Base-by-base conservation (phyloP, 768 basidiomycete genomes). In the Podaxis mareebaensis region DNA sequence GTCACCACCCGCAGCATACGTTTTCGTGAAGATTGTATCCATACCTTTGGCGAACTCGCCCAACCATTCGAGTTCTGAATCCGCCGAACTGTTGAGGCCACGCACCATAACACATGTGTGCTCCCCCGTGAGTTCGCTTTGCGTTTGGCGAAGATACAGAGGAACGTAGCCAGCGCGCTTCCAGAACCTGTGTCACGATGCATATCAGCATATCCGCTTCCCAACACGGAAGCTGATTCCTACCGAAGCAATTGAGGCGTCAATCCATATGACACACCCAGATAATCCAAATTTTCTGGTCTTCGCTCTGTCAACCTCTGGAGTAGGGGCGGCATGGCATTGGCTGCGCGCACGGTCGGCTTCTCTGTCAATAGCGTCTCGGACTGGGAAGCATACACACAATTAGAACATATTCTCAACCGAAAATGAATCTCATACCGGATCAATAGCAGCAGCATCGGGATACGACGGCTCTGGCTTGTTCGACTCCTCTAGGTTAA, bases 41-140 rank as follows among this genome's bases (percentile, higher is more conserved):
- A 26, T 44, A 91, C 92, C 92, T 77, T 88, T 88, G 17, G 94
- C 85, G 74, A 99, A 98, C 71, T 95, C 95, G 20, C 83, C 80
- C 40, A 99, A 70, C 95, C 96, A 99, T 54, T 87, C 87, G 42
- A 92, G 74, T 64, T 90, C 89, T 33, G 76, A 72, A 46, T 83
- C 85, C 15, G 74, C 75, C 40, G 83, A 88, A 72, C 82, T 91
- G 72, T 86, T 90, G 73, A 99, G 76, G 0, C 92, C 90, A 36
- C 93, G 84, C 0, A 96, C 85, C 97, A 99, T 99, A 39, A 98
- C 90, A 71, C 95, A 96, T 0, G 93, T 92, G 71, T 97, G 91
- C 76, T 99, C 97, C 42, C 97, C 97, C 0, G 97, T 99, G 56
- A 99, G 81, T 69, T 97, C 95, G 72, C 94, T 97, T 63, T 89